Percentiles rank a stretch among this genome's conserved stretches.
Evolutionary conservation across 2,329 filamentous ascomycete genomes (phyloP).

Genomic region (Chrysoporthe cubensis): DNA sequence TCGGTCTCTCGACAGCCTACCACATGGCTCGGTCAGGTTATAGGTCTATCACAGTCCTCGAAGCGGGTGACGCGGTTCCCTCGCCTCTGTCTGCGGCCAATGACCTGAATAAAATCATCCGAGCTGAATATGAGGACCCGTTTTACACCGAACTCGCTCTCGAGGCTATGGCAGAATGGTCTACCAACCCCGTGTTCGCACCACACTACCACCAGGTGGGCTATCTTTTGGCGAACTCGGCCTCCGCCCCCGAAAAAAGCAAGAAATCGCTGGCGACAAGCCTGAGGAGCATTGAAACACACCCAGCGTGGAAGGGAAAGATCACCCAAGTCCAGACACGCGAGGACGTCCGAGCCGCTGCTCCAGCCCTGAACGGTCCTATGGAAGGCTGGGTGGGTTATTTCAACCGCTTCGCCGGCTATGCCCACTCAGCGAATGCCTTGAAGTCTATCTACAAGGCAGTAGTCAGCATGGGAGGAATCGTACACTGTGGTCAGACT

Average conservation of each 20-base stretch:
- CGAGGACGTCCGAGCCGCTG: conserved; percentile 46
- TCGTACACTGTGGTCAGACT: conserved; percentile 45
- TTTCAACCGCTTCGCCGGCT: conserved; percentile 60
- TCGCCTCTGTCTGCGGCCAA: conserved; percentile 58
- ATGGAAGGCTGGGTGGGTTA: conserved; percentile 62
- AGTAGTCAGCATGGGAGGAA: conserved; percentile 39
- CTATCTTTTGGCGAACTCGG: conserved; percentile 55
- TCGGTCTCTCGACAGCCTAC: conserved; percentile 54
- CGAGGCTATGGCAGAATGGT: conserved; percentile 58
- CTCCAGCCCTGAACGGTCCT: conserved; percentile 53
- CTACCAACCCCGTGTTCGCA: conserved; percentile 52
- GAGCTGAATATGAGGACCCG: conserved; percentile 60
- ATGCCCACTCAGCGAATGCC: conserved; percentile 59
- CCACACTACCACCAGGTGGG: conserved; percentile 53
- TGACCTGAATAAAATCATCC: conserved; percentile 65
- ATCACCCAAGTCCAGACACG: conserved; percentile 42
- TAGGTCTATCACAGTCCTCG: conserved; percentile 51
- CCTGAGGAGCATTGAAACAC: conserved; percentile 44
- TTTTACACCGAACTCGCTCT: conserved; percentile 56
- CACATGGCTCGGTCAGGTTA: conserved; percentile 50
- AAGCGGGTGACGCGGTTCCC: conserved; percentile 45
- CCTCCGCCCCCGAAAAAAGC: conserved; percentile 51
- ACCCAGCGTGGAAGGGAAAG: conserved; percentile 45
- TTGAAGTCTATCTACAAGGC: conserved; percentile 51
- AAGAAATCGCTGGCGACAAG: conserved; percentile 49